These are phyloP conservation scores for Hypoxylon subgilvum DNA, from an alignment of 495 filamentous ascomycete species.

Conservation along the genomic window DNA sequence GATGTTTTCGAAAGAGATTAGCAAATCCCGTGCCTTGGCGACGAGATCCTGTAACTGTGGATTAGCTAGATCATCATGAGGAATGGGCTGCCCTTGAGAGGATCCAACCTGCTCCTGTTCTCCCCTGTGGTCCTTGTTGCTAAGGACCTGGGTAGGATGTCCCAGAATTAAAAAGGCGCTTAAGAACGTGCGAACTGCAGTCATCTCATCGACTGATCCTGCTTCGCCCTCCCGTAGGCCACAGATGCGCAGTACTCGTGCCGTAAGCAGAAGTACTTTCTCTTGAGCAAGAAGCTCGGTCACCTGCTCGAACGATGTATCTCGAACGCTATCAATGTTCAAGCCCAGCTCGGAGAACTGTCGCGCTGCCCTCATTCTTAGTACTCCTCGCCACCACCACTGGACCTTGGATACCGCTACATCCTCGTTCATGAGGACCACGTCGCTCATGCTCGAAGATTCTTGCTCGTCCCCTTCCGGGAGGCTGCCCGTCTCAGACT, in stretches of 20 bases:
- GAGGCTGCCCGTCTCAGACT: slow-evolving; percentile 53
- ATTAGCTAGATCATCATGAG: slow-evolving; percentile 60
- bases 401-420: slow-evolving; percentile 77
- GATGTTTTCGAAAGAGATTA: slow-evolving; percentile 82
- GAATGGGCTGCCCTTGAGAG: slow-evolving; percentile 52
- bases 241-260: slow-evolving; percentile 75
- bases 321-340: slow-evolving; percentile 73
- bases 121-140: slow-evolving; percentile 73
- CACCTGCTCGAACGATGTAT: slow-evolving; percentile 82
- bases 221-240: slow-evolving; percentile 73
- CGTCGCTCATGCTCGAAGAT: slow-evolving; percentile 45
- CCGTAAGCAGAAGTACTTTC: slow-evolving; percentile 70
- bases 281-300: slow-evolving; percentile 77
- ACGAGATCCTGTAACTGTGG: slow-evolving; percentile 77
- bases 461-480: slow-evolving; percentile 60
- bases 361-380: slow-evolving; percentile 64
- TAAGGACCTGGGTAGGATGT: slow-evolving; percentile 88
- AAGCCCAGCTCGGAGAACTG: slow-evolving; percentile 73
- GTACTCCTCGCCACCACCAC: slow-evolving; percentile 71
- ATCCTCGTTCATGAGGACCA: slow-evolving; percentile 65
- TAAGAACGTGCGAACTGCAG: slow-evolving; percentile 85
- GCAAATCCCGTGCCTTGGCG: slow-evolving; percentile 81
- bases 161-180: slow-evolving; percentile 92
- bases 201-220: slow-evolving; percentile 73
- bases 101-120: slow-evolving; percentile 73